Evolutionary conservation across 1,284 basidiomycete genomes (phyloP).

Genomic region (Ustilago cynodontis): DNA sequence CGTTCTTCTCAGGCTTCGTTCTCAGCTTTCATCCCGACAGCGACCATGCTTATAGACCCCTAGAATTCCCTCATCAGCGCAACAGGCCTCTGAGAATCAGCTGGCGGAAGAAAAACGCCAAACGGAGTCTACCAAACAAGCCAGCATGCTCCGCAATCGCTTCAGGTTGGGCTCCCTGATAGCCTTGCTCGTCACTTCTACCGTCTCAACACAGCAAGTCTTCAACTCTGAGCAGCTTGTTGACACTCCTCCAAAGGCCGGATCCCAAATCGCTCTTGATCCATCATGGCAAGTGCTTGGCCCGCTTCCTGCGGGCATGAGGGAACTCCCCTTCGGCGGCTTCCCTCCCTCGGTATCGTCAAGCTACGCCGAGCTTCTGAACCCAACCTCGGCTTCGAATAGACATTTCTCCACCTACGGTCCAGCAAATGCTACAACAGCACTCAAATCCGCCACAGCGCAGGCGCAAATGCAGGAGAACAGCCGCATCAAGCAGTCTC

Average conservation of each 20-base stretch:
- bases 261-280: neutral
- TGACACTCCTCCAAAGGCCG: neutral
- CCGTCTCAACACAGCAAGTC: slow-evolving; percentile 29
- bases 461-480: slow-evolving; percentile 5
- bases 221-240: neutral
- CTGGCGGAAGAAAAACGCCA: no score
- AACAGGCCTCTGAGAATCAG: neutral
- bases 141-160: slow-evolving; percentile 7
- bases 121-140: neutral
- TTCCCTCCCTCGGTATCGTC: slow-evolving; percentile 22
- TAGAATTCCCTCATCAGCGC: neutral
- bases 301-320: slow-evolving; percentile 38
- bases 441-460: slow-evolving; percentile 2
- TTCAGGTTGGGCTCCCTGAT: slow-evolving; percentile 50
- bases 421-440: slow-evolving; percentile 21
- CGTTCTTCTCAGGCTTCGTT: neutral
- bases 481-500: slow-evolving; percentile 19
- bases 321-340: slow-evolving; percentile 39
- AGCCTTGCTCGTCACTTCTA: slow-evolving; percentile 16
- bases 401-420: slow-evolving; percentile 25
- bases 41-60: neutral
- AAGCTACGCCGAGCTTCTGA: slow-evolving; percentile 18
- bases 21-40: slow-evolving; percentile 4
- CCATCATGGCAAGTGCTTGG: slow-evolving; percentile 36
- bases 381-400: neutral